Evolutionary conservation across 2,329 filamentous ascomycete species (phyloP).

Genomic region (Aureobasidium sp.): DNA sequence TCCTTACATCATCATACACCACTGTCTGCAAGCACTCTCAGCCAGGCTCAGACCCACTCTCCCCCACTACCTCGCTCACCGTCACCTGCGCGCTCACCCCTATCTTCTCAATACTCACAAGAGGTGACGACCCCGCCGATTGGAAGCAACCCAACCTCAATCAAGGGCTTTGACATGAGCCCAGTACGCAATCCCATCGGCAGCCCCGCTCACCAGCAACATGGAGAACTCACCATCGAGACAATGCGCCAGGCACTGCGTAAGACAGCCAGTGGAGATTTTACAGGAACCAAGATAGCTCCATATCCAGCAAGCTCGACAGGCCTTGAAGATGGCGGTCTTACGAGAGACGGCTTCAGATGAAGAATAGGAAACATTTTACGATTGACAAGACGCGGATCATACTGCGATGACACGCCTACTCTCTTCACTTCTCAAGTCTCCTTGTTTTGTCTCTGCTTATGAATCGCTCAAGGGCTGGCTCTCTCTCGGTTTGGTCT

Average conservation of each 20-base stretch:
- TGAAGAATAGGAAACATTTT: background rate
- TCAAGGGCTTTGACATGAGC: constrained; percentile 61
- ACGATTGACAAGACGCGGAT: constrained; percentile 1
- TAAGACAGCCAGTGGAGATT: constrained; percentile 75
- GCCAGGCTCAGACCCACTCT: constrained; percentile 16
- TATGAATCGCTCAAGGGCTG: background rate
- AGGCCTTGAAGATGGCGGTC: constrained; percentile 31
- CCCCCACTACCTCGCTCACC: constrained; percentile 50
- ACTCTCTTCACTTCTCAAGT: background rate
- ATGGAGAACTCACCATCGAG: constrained; percentile 75
- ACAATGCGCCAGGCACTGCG: constrained; percentile 87
- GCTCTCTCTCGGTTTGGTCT: background rate
- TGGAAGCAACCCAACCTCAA: constrained; percentile 64
- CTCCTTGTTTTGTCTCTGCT: background rate
- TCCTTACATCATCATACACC: constrained; percentile 61
- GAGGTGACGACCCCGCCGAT: constrained; percentile 56
- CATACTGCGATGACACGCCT: background rate
- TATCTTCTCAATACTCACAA: constrained; percentile 52
- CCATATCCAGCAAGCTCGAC: constrained; percentile 30
- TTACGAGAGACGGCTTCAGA: constrained; percentile 22
- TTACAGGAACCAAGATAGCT: constrained; percentile 40
- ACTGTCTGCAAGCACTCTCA: constrained; percentile 51
- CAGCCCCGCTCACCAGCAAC: constrained; percentile 43
- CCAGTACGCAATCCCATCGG: constrained; percentile 55
- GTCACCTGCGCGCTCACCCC: constrained; percentile 69